phyloP scores from a whole-genome alignment of 352 stramenopile genomes.

The Phytophthora sansomeana region DNA sequence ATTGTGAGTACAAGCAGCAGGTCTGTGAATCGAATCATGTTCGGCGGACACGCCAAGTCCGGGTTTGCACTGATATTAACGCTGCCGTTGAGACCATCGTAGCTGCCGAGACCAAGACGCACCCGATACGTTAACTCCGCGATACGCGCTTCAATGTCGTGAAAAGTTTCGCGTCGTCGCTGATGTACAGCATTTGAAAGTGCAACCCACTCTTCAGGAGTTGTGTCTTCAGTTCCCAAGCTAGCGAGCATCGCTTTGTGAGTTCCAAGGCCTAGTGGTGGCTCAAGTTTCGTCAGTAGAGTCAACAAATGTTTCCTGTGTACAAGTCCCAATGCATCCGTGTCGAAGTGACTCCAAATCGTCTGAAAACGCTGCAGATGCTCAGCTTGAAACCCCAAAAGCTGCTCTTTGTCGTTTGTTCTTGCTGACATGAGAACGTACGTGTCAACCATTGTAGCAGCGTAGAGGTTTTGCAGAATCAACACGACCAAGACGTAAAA shows the following conservation, averaged over 20 bases:
- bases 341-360: slow-evolving; percentile 83
- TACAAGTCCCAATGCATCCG: slow-evolving; percentile 73
- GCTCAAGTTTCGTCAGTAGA: slow-evolving; percentile 59
- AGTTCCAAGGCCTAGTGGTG: slow-evolving; percentile 63
- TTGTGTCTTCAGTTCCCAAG: slow-evolving; percentile 48
- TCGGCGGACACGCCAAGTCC: slow-evolving; percentile 43
- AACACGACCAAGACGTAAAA: slow-evolving; percentile 86
- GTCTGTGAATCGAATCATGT: slow-evolving; percentile 84
- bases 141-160: slow-evolving; percentile 78
- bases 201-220: slow-evolving; percentile 28
- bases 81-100: slow-evolving; percentile 41
- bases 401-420: slow-evolving; percentile 61
- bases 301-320: slow-evolving; percentile 72
- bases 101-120: slow-evolving; percentile 66
- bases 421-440: slow-evolving; percentile 81
- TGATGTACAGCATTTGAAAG: slow-evolving; percentile 50
- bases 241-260: slow-evolving; percentile 48
- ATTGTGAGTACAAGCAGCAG: slow-evolving; percentile 74
- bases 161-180: slow-evolving; percentile 59
- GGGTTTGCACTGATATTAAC: slow-evolving; percentile 27
- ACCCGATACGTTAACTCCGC: slow-evolving; percentile 70
- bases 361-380: slow-evolving; percentile 72
- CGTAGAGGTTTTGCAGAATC: slow-evolving; percentile 85
- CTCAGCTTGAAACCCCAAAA: slow-evolving; percentile 69
- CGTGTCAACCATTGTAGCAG: slow-evolving; percentile 84